Percentiles rank a stretch among this genome's conserved stretches.
Evolutionary conservation across 1,139 yeast species (phyloP).

Genomic region (Wickerhamiella infanticola): DNA sequence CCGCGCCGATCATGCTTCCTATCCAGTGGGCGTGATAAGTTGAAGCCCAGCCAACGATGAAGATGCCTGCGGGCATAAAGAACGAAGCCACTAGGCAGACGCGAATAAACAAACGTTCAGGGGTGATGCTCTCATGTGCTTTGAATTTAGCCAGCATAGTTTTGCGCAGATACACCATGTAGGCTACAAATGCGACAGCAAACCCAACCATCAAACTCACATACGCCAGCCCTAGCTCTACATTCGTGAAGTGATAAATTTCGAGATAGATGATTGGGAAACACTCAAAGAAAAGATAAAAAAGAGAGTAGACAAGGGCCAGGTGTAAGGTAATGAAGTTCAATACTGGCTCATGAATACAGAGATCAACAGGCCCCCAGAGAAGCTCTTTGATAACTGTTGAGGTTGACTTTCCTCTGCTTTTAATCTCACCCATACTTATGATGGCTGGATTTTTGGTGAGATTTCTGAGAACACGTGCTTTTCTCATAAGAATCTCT

Average conservation of each 20-base stretch:
- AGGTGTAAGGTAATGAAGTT: conserved; percentile 30
- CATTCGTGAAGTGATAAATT: conserved; percentile 32
- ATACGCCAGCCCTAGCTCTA: conserved; percentile 36
- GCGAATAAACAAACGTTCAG: conserved; percentile 20
- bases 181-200: conserved; percentile 13
- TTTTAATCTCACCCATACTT: conserved; percentile 15
- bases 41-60: conserved; percentile 75
- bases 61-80: conserved; percentile 51
- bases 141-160: conserved; percentile 1
- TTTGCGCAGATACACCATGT: conserved; percentile 6
- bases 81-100: conserved; percentile 37
- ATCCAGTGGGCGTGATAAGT: conserved; percentile 54
- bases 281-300: conserved; percentile 47
- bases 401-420: neutral
- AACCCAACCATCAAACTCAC: conserved; percentile 34
- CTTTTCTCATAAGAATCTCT: conserved; percentile 34
- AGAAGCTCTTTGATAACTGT: conserved; percentile 2
- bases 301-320: conserved; percentile 37
- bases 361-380: conserved; percentile 25
- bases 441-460: conserved; percentile 30
- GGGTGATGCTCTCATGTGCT: conserved; percentile 18
- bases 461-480: conserved; percentile 30
- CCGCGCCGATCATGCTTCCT: conserved; percentile 59
- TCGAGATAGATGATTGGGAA: conserved; percentile 40
- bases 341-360: conserved; percentile 24